Percentiles rank a stretch among this genome's conserved stretches.
These are phyloP conservation scores for Myochromella boudieri DNA, from an alignment of 768 basidiomycete species.

Conservation along the genomic window DNA sequence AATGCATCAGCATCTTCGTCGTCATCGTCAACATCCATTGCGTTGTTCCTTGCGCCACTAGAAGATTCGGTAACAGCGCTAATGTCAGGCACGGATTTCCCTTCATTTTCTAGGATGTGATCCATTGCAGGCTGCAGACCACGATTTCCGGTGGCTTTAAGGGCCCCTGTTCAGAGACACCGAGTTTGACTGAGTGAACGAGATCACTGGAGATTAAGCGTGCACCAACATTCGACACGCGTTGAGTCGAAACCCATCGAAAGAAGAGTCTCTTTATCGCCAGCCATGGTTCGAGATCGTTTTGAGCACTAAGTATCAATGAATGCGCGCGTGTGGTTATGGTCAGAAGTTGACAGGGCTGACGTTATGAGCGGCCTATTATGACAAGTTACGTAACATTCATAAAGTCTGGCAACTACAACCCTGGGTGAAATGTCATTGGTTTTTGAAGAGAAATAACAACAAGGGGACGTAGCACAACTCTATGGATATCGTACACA, in stretches of 20 bases:
- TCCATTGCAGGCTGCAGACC: slow-evolving; percentile 94
- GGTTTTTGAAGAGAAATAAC: too few species aligned
- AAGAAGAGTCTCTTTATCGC: slow-evolving; percentile 73
- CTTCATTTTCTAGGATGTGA: slow-evolving; percentile 79
- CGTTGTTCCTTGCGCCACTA: slow-evolving; percentile 21
- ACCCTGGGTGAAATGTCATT: neutral
- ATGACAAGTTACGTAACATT: slow-evolving; percentile 7
- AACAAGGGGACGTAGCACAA: too few species aligned
- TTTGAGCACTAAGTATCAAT: neutral
- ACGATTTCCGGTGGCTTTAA: slow-evolving; percentile 78
- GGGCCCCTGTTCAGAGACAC: slow-evolving; percentile 76
- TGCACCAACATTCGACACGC: slow-evolving; percentile 73
- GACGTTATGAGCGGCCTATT: too few species aligned
- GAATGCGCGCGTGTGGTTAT: neutral
- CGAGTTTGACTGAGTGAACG: too few species aligned
- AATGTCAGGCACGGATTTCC: slow-evolving; percentile 70
- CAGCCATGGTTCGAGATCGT: slow-evolving; percentile 34
- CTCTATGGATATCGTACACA: too few species aligned
- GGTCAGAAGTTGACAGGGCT: neutral
- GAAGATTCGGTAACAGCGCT: slow-evolving; percentile 37
- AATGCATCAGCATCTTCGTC: slow-evolving; percentile 74
- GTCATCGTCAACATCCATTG: slow-evolving; percentile 65
- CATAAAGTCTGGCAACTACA: neutral
- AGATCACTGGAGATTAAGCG: slow-evolving; percentile 3
- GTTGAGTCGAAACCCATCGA: slow-evolving; percentile 86